These are phyloP conservation scores for Penicillium riverlandense DNA, from an alignment of 495 filamentous ascomycete species.

Conservation along the genomic window DNA sequence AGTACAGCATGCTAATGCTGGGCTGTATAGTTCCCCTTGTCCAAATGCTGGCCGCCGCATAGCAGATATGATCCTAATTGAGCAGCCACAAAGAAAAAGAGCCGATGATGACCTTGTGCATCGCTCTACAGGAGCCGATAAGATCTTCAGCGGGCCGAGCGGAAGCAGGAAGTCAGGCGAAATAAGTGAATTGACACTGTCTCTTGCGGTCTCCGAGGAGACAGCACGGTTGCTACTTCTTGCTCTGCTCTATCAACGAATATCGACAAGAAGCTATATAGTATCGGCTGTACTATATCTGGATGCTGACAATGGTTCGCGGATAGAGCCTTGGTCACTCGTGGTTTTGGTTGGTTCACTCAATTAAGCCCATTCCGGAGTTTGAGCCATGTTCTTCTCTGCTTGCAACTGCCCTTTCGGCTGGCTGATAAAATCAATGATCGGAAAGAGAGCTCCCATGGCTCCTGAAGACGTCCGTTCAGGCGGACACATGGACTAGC, in stretches of 20 bases:
- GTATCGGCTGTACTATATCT: conserved; percentile 50
- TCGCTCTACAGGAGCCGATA: conserved; percentile 14
- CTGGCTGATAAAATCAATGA: too few species aligned
- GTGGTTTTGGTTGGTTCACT: not conserved
- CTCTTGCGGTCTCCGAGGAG: conserved; percentile 25
- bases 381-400: not conserved
- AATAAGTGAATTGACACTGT: conserved; percentile 38
- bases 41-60: too few species aligned
- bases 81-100: not conserved
- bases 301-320: conserved; percentile 29
- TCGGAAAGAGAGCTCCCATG: too few species aligned
- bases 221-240: conserved; percentile 39
- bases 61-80: too few species aligned
- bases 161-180: conserved; percentile 26
- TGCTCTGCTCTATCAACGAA: conserved; percentile 57
- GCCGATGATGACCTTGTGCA: not conserved
- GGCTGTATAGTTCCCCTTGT: not conserved
- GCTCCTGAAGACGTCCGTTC: not conserved
- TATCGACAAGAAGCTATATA: conserved; percentile 63
- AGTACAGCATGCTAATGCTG: conserved; percentile 12
- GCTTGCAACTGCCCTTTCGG: too few species aligned
- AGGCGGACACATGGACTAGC: not conserved
- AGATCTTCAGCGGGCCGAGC: conserved; percentile 2
- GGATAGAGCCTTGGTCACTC: conserved; percentile 16
- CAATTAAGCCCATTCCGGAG: not conserved